Base-by-base conservation (phyloP, 768 basidiomycete species). In the Calocybe indica region DNA sequence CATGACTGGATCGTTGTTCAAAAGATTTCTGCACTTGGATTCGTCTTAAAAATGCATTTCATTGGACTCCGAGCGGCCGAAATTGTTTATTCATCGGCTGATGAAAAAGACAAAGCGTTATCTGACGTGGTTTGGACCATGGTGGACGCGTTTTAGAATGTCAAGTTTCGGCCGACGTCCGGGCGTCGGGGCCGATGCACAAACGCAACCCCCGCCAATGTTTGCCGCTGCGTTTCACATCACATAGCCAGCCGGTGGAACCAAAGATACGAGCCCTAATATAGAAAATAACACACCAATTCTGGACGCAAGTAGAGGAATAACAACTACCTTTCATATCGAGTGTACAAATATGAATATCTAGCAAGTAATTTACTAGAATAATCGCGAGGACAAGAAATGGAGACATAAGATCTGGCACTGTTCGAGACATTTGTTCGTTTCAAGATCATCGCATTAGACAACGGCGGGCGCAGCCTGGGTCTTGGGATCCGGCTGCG, bases 391-490 rank as follows among this genome's bases (percentile, higher is more conserved):
- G n/a, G 12, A 41, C 1, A 41, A 5, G 6, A 14, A 40, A 14
- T 14, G 22, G 31, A 7, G 12, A 41, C 13, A 40, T 48, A n/a
- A 5, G 22, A 31, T 41, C n/a, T 33, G 30, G 11, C 7, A 36
- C 22, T 35, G 32, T 11, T 32, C 13, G 14, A 35, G 6, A 38
- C 34, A 34, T 33, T 11, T n/a, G n/a, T 14, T 35, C 36, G 22
- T n/a, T 15, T 34, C 28, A 38, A 44, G 29, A 12, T 35, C 8
- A 36, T 40, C 5, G 15, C n/a, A 5, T 50, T 46, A 54, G 35
- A 54, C 39, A 10, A 54, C 56, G 7, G 56, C 49, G 3, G 58
- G 54, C 6, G 56, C 52, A 37, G 54, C 51, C 44, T 60, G 51
- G 7, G 54, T 46, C 22, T 46, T 46, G 9, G 54, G 48, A 22